Evolutionary conservation across 441 rosid species (phyloP), one percentile per base, ranked within the genome.

Genomic region (Euphorbia celastroides): DNA sequence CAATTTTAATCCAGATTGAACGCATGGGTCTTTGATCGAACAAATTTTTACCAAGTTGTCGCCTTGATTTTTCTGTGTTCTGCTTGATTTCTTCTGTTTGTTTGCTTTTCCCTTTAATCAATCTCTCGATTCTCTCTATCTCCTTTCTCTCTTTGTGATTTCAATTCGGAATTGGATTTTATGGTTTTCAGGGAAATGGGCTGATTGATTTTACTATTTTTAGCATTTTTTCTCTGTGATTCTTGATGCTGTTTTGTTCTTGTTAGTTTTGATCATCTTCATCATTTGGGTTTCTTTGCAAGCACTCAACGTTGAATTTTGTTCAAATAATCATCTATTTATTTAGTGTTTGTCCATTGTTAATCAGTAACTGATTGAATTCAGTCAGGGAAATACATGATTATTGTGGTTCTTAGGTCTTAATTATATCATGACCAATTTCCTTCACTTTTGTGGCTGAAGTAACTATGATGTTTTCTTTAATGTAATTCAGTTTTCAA

Each of bases 1-100:
- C 63, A 16, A 48, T 60, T 71, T 62, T 60, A 41, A 57, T 71
- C 36, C 74, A 17, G 72, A 67, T 64, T 71, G 69, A 62, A 62
- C 58, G 42, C 70, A 42, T 70, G 74, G 80, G 72, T 74, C 36
- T 65, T 59, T 70, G 67, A 63, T 57, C 46, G 62, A n/a, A 25
- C 60, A 22, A 23, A 14, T 72, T 28, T 27, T 50, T 32, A 42
- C 58, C 73, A 68, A 62, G 67, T 62, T 68, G 63, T 72, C 34
- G 23, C 38, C 46, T 63, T 66, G 38, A 52, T 66, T 72, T 55
- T 44, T n/a, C n/a, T 17, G 75, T 62, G 42, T 67, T 17, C 55
- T 19, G 51, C 32, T 52, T 19, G 32, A 51, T 62, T 62, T 69
- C 70, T 66, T 16, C 54, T 42, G 48, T 65, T 64, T 54, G 17